phyloP scores from a whole-genome alignment of 2,329 filamentous ascomycete genomes.

The Geosmithia flava region DNA sequence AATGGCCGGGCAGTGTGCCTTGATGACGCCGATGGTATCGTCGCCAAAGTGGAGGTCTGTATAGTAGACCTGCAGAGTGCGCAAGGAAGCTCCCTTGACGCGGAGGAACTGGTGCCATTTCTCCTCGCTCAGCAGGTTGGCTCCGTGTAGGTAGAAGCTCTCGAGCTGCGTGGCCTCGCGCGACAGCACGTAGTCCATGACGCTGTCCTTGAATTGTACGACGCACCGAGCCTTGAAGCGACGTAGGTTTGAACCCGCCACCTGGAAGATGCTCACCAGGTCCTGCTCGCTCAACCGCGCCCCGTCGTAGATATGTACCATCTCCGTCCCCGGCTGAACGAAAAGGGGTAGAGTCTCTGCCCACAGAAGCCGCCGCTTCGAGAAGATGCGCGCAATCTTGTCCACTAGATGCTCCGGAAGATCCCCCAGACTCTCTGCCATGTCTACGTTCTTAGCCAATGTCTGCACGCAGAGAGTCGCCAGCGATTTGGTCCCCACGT shows the following conservation, averaged over 20 bases:
- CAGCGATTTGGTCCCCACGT: constrained; percentile 55
- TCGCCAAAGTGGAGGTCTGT: constrained; percentile 76
- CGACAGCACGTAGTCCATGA: constrained; percentile 68
- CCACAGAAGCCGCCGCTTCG: constrained; percentile 45
- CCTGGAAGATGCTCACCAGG: constrained; percentile 68
- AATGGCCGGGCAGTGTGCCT: constrained; percentile 53
- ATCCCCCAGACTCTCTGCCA: constrained; percentile 50
- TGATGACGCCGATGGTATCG: constrained; percentile 50
- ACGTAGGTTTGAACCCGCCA: constrained; percentile 50
- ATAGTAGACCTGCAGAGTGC: constrained; percentile 65
- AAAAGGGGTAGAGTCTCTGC: constrained; percentile 44
- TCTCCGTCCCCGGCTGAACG: constrained; percentile 35
- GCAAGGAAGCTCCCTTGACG: constrained; percentile 51
- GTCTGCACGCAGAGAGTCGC: constrained; percentile 52
- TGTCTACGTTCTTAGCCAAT: constrained; percentile 47
- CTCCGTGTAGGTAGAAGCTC: constrained; percentile 66
- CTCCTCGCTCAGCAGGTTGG: constrained; percentile 68
- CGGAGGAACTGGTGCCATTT: constrained; percentile 63
- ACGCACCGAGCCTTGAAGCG: constrained; percentile 68
- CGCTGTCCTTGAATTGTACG: constrained; percentile 82
- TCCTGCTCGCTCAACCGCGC: constrained; percentile 61
- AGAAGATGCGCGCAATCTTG: constrained; percentile 45
- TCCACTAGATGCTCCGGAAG: constrained; percentile 43
- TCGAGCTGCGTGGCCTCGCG: constrained; percentile 51
- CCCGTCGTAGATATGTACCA: constrained; percentile 44